Evolutionary conservation across 371 early-diverging fungal genomes (phyloP).

Genomic region (Saksenaea oblongispora): DNA sequence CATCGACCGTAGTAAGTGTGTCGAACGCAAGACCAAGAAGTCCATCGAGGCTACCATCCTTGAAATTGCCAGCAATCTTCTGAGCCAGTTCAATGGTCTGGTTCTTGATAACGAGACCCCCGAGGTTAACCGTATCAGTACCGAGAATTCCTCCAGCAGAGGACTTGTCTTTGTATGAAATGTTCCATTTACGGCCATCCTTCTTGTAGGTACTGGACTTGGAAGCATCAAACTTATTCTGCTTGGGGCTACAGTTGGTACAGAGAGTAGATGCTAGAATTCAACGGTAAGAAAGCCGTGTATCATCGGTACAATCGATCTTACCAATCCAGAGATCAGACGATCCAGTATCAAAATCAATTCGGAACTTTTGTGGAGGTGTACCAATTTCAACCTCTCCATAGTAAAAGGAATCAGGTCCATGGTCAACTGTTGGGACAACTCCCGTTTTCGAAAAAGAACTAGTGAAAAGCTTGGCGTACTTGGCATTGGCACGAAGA

Average conservation of each 20-base stretch:
- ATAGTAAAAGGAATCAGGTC: constrained; percentile 48
- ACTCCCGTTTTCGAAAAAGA: neutral
- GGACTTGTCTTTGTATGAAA: constrained; percentile 54
- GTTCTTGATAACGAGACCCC: constrained; percentile 24
- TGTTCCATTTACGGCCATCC: constrained; percentile 43
- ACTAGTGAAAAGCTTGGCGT: constrained; percentile 7
- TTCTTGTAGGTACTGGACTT: constrained; percentile 46
- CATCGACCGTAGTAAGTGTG: constrained; percentile 37
- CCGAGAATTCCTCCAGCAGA: constrained; percentile 35
- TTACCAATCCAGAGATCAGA: constrained; percentile 64
- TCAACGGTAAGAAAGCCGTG: no score
- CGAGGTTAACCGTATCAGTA: constrained; percentile 25
- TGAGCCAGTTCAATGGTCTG: constrained; percentile 32
- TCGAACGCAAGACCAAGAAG: constrained; percentile 53
- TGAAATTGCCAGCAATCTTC: constrained; percentile 15
- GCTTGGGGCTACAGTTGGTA: constrained; percentile 16
- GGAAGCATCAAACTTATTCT: constrained; percentile 42
- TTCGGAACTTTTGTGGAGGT: constrained; percentile 60
- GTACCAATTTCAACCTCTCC: constrained; percentile 63
- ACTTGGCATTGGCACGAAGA: constrained; percentile 21
- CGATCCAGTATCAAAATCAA: constrained; percentile 78
- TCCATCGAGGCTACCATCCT: constrained; percentile 22
- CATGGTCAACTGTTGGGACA: constrained; percentile 22
- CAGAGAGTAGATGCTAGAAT: constrained; percentile 31
- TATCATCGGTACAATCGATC: constrained; percentile 22